These are phyloP conservation scores for Leishmania turanica DNA, from an alignment of 208 protist species.

Conservation along the genomic window DNA sequence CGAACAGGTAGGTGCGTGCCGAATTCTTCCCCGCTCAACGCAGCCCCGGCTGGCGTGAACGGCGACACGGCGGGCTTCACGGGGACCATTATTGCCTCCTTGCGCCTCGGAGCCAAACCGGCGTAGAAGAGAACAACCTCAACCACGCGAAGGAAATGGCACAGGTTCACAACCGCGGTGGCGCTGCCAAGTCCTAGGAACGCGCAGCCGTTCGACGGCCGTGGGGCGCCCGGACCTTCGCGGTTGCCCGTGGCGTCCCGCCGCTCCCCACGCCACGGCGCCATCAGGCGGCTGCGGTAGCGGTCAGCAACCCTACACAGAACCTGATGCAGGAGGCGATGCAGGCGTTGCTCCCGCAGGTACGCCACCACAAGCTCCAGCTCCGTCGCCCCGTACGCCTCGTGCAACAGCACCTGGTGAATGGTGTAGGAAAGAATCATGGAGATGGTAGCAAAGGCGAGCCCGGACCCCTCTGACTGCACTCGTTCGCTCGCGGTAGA, in stretches of 20 bases:
- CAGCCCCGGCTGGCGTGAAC: neutral
- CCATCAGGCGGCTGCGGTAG: slow-evolving; percentile 38
- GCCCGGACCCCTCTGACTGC: neutral
- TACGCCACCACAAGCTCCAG: slow-evolving; percentile 64
- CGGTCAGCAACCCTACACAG: slow-evolving; percentile 64
- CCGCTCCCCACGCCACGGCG: neutral
- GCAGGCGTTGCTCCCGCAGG: slow-evolving; percentile 40
- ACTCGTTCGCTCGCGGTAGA: neutral
- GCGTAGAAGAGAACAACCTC: slow-evolving; percentile 84
- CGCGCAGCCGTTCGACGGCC: neutral
- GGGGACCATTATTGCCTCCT: neutral
- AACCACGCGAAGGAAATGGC: slow-evolving; percentile 51
- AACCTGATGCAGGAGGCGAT: slow-evolving; percentile 50
- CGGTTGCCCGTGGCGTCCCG: neutral
- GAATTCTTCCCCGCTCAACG: slow-evolving; percentile 3
- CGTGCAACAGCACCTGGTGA: slow-evolving; percentile 64
- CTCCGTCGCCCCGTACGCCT: slow-evolving; percentile 72
- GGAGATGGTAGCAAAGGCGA: slow-evolving; percentile 37
- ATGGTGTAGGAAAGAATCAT: slow-evolving; percentile 58
- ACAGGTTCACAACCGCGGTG: slow-evolving; percentile 51
- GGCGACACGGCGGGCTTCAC: slow-evolving; percentile 2
- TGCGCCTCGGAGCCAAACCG: slow-evolving; percentile 4
- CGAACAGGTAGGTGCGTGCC: slow-evolving; percentile 3
- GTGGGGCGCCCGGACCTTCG: slow-evolving; percentile 1
- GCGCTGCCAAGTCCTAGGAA: slow-evolving; percentile 40